Conservation (phyloP, 768 basidiomycete species). For the Rhodotorula graminis region DNA sequence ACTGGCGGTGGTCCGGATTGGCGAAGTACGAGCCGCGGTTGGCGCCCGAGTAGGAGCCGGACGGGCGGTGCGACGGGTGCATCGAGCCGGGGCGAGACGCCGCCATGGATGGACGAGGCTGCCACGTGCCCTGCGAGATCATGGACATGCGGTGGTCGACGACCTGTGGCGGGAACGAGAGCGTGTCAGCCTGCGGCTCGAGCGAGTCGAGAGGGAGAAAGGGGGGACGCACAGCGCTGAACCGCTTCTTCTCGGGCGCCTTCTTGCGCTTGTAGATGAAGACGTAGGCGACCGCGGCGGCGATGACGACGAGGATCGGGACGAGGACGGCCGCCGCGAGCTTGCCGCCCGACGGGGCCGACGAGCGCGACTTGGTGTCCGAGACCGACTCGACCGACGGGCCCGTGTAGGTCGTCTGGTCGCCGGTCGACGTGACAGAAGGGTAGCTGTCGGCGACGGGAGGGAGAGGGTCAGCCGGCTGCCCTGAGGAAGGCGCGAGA, state of each 20-base stretch:
- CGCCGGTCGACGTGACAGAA: conserved; percentile 19
- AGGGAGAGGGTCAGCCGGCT: neutral
- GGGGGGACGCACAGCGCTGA: conserved; percentile 24
- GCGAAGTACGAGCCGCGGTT: conserved; percentile 26
- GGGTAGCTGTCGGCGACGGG: conserved; percentile 26
- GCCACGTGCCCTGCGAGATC: conserved; percentile 38
- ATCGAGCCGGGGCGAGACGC: conserved; percentile 6
- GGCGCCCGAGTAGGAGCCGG: conserved; percentile 26
- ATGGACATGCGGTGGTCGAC: conserved; percentile 41
- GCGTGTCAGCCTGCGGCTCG: neutral
- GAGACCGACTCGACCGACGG: conserved; percentile 36
- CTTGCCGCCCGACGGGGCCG: conserved; percentile 20
- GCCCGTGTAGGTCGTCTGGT: conserved; percentile 11
- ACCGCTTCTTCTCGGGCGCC: conserved; percentile 31
- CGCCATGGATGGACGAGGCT: conserved; percentile 34
- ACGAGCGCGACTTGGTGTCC: conserved; percentile 1
- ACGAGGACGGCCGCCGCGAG: conserved; percentile 34
- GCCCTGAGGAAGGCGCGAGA: too few relatives aligned
- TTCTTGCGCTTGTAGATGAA: conserved; percentile 18
- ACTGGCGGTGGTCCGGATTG: conserved; percentile 15
- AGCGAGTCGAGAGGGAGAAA: too few relatives aligned
- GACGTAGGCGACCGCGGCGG: conserved; percentile 16
- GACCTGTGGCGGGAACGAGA: conserved; percentile 6
- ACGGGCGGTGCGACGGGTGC: conserved; percentile 17
- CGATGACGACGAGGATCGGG: conserved; percentile 15